Percentiles rank a stretch among this genome's conserved stretches.
Conservation (phyloP, 768 basidiomycete species). For the Dendrothele bispora region DNA sequence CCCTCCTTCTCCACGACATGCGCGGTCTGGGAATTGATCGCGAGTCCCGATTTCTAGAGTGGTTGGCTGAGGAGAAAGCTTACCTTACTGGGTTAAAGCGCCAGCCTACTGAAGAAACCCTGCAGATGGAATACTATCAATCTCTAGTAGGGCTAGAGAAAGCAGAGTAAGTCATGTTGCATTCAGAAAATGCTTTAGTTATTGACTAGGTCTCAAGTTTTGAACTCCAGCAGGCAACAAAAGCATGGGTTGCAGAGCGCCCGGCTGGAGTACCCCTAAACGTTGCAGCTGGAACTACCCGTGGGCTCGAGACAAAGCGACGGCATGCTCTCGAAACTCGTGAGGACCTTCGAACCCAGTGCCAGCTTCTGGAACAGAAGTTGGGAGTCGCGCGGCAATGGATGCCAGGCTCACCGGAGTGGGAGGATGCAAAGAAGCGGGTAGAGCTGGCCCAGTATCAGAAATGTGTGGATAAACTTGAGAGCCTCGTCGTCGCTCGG, state of each 20-base stretch:
- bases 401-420: conserved; percentile 12
- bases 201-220: not conserved
- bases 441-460: conserved; percentile 11
- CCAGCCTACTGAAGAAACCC: conserved; percentile 15
- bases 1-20: not conserved
- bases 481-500: conserved; percentile 14
- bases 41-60: conserved; percentile 3
- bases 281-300: too few species aligned
- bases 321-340: conserved; percentile 6
- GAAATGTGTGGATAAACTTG: conserved; percentile 15
- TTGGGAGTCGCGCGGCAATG: conserved; percentile 6
- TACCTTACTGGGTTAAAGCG: conserved; percentile 14
- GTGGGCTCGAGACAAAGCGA: not conserved
- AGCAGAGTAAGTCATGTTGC: not conserved
- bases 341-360: not conserved
- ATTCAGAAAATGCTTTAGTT: not conserved
- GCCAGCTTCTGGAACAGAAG: conserved; percentile 7
- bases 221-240: too few species aligned
- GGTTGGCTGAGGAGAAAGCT: conserved; percentile 12
- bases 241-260: too few species aligned
- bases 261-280: too few species aligned
- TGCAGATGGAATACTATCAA: conserved; percentile 15
- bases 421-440: conserved; percentile 10
- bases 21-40: conserved; percentile 2
- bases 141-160: conserved; percentile 10